Base-by-base conservation (phyloP, 371 early-diverging fungal species). In the Mucor plumbeus region DNA sequence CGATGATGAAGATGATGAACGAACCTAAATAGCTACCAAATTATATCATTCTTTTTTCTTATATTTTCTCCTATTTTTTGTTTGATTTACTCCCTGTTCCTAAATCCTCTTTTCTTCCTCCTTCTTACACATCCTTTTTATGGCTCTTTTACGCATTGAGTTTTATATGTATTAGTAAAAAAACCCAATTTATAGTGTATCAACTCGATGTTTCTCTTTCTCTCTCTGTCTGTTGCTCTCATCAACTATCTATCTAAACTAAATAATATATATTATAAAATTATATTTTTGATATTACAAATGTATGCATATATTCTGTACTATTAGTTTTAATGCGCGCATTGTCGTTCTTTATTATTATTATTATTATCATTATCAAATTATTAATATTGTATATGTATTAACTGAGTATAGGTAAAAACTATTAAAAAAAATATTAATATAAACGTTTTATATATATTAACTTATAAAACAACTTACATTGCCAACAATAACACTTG, bases 401-500 rank as follows among this genome's bases (percentile, higher is more conserved):
- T 53, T 15, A 57, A 43, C 47, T 44, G 26, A 64, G 57, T 33
- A 64, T 44, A 40, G 57, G 64, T 15, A 63, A 54, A 15, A 65
- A 53, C 53, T 53, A 40, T 11, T 13, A 2, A 14, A 19, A 39
- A 7, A 31, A 26, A 9, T 13, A 13, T 43, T 35, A 63, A 40
- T 14, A 55, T 11, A 41, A 53, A 21, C 26, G 26, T 26, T 26
- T 26, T 26, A 3, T 26, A 38, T 61, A 35, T 5, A 35, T 11
- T 10, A 21, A 35, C n/a, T 19, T 34, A 48, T 4, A 48, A 38
- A n/a, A 41, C 13, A 57, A 67, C 79, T 75, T 72, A 82, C 82
- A 68, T 92, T 92, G 59, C 94, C 94, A n/a, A 94, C 84, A 67
- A 94, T 89, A 26, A 90, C 92, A 67, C 94, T 81, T 7, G 96